Conservation (phyloP, 2,329 filamentous ascomycete species). For the Leptographium wingfieldii region DNA sequence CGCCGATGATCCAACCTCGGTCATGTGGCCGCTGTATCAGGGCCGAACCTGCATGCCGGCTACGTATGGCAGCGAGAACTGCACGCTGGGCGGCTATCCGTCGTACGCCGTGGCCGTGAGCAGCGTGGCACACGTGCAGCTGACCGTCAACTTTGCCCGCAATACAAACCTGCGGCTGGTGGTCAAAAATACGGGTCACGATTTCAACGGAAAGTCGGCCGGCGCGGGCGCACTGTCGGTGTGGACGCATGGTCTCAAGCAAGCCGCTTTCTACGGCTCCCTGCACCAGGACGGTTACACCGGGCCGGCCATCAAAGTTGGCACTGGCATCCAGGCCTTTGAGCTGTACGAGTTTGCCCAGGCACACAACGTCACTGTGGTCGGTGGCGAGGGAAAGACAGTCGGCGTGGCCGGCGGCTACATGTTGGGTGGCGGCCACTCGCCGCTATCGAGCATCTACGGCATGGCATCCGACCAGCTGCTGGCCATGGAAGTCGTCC, state of each 20-base stretch:
- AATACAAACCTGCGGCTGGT: conserved; percentile 34
- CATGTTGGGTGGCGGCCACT: conserved; percentile 39
- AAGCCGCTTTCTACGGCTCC: conserved; percentile 33
- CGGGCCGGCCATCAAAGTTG: conserved; percentile 25
- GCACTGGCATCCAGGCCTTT: conserved; percentile 35
- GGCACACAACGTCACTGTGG: conserved; percentile 30
- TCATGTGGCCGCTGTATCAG: conserved; percentile 28
- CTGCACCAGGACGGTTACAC: conserved; percentile 17
- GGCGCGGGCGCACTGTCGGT: conserved; percentile 26
- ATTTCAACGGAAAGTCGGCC: conserved; percentile 28
- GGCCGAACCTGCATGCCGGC: conserved; percentile 24
- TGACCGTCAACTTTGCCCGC: conserved; percentile 33
- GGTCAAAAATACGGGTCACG: conserved; percentile 40
- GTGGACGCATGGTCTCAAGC: conserved; percentile 19
- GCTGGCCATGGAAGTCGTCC: conserved; percentile 34
- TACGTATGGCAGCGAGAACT: conserved; percentile 4
- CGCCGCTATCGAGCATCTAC: conserved; percentile 34
- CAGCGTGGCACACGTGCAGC: conserved; percentile 31
- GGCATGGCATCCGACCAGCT: conserved; percentile 38
- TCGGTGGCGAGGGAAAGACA: conserved; percentile 32
- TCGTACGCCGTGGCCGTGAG: conserved; percentile 28
- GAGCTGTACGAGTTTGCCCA: conserved; percentile 40
- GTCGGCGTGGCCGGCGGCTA: conserved; percentile 39
- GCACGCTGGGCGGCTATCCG: conserved; percentile 27
- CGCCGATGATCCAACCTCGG: conserved; percentile 24